A percentile compares a stretch with the other conserved stretches of the same genome.
These are phyloP conservation scores for Cymbopogon citratus DNA, from an alignment of 176 grass and related monocot genomes.

Conservation along the genomic window DNA sequence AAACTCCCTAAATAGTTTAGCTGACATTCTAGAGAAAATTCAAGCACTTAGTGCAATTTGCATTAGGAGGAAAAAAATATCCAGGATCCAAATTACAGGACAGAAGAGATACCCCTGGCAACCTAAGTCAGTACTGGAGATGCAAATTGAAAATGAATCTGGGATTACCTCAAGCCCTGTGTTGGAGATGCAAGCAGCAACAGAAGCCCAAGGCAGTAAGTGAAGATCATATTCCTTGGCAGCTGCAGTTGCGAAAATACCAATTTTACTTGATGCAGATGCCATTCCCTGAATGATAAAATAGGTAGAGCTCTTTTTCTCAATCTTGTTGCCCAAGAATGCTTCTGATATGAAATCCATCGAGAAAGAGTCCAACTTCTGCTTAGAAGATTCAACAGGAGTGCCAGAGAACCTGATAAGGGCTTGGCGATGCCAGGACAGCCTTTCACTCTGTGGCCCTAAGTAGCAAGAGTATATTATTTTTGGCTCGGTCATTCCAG, in stretches of 20 bases:
- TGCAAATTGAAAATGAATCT: conserved; percentile 2
- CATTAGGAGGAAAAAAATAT: neutral
- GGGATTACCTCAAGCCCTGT: conserved; percentile 49
- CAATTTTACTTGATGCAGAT: conserved; percentile 76
- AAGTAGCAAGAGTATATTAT: conserved; percentile 74
- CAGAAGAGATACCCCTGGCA: neutral
- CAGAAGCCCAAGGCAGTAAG: conserved; percentile 88
- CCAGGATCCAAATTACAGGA: neutral
- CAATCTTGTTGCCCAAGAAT: conserved; percentile 42
- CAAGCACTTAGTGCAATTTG: neutral
- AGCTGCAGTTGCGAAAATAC: conserved; percentile 67
- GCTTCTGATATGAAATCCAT: conserved; percentile 74
- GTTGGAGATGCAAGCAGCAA: conserved; percentile 89
- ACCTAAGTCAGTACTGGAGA: neutral
- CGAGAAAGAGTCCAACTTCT: conserved; percentile 56
- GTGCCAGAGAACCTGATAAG: conserved; percentile 65
- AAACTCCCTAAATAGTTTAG: neutral
- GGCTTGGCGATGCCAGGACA: conserved; percentile 75
- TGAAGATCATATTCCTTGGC: conserved; percentile 90
- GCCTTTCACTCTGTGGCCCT: conserved; percentile 46
- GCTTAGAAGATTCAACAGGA: conserved; percentile 38
- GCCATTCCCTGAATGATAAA: conserved; percentile 82
- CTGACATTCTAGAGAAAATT: neutral
- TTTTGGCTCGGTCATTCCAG: conserved; percentile 54
- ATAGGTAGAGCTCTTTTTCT: conserved; percentile 65